Base-by-base conservation (phyloP, 2,329 filamentous ascomycete species). In the Orbilia javanica region DNA sequence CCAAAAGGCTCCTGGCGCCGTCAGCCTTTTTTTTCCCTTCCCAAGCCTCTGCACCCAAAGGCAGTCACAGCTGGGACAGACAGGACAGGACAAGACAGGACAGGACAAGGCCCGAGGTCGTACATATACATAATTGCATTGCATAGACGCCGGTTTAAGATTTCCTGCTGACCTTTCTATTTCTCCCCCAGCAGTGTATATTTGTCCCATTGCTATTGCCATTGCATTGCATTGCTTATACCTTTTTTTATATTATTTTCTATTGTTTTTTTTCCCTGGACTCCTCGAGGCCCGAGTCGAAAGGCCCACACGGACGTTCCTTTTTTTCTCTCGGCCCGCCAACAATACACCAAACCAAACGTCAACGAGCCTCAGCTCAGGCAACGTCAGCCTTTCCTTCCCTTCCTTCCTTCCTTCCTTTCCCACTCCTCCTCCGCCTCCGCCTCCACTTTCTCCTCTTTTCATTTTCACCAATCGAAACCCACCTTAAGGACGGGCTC, bases 11-110 rank as follows among this genome's bases (percentile, higher is more conserved):
- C 57, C 42, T 62, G 64, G 52, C 52, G 42, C 70, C 20, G 62
- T 74, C 70, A 62, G 62, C 70, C 70, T 29, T 57, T 67, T 34
- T 62, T 66, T 25, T 60, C 55, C 66, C 53, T 48, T 62, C 50
- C 48, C 60, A 48, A 62, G n/a, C 36, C 3, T 13, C 60, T 39
- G 60, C 60, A n/a, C n/a, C n/a, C n/a, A n/a, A 46, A 60, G 42
- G 25, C 27, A 48, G 27, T 52, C 60, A 39, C 36, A 39, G 11
- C 11, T 39, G 1, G 36, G 13, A 8, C 3, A 39, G 36, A 39
- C 36, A 11, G 36, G 13, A n/a, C n/a, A n/a, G n/a, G n/a, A n/a
- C n/a, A n/a, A n/a, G n/a, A n/a, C n/a, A n/a, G n/a, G 31, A 34
- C 31, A 5, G 31, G 31, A 34, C 31, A 5, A 34, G 68, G 57